Conservation (phyloP, 805 yeast species). For the Saccharomycopsis selenospora region DNA sequence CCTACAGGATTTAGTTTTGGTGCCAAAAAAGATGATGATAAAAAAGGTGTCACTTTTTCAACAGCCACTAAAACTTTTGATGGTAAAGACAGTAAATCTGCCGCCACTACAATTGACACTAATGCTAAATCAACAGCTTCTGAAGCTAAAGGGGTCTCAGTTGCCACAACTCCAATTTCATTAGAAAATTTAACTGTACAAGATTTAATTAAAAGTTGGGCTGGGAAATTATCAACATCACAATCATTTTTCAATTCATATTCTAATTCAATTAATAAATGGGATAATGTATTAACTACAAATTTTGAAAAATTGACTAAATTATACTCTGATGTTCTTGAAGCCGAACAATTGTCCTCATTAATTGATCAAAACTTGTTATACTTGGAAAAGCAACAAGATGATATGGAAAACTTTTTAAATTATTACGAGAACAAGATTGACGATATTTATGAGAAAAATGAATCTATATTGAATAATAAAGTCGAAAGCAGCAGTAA, state of each 20-base stretch:
- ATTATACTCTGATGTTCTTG: conserved; percentile 65
- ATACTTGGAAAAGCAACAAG: conserved; percentile 87
- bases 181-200: conserved; percentile 88
- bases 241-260: conserved; percentile 69
- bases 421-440: conserved; percentile 77
- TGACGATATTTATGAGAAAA: conserved; percentile 30
- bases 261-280: conserved; percentile 64
- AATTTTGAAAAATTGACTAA: conserved; percentile 82
- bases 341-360: conserved; percentile 78
- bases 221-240: conserved; percentile 69
- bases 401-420: conserved; percentile 75
- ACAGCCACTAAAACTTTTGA: conserved; percentile 9
- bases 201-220: conserved; percentile 90
- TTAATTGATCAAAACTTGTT: conserved; percentile 81
- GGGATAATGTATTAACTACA: conserved; percentile 80
- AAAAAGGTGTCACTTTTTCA: conserved; percentile 23
- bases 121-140: conserved; percentile 25
- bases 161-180: conserved; percentile 63
- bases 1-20: background rate
- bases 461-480: conserved; percentile 19
- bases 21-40: conserved; percentile 21
- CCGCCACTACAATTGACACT: conserved; percentile 17
- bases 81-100: background rate
- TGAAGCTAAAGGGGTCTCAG: conserved; percentile 42
- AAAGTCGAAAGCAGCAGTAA: conserved; percentile 20